These are phyloP conservation scores for Radiomyces spectabilis DNA, from an alignment of 192 early-diverging fungal species.

Conservation along the genomic window DNA sequence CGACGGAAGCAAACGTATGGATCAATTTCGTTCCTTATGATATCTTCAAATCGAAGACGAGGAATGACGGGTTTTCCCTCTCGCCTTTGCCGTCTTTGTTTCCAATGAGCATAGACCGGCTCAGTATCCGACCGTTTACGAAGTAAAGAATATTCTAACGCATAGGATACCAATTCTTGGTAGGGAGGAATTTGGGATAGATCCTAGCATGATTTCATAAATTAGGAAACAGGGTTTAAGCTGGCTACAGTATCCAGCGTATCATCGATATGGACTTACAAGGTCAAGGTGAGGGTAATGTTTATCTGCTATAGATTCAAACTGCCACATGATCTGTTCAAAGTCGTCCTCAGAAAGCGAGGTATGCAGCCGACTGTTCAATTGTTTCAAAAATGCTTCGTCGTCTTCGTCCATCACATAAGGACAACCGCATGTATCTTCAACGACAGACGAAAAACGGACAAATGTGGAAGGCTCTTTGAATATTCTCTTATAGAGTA, in stretches of 20 bases:
- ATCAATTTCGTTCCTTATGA: slow-evolving; percentile 65
- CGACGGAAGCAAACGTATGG: slow-evolving; percentile 97
- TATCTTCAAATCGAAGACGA: slow-evolving; percentile 57
- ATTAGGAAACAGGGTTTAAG: too few species aligned
- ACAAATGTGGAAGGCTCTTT: slow-evolving; percentile 60
- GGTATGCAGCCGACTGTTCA: slow-evolving; percentile 9
- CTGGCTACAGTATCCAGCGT: too few species aligned
- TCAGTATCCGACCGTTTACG: neutral
- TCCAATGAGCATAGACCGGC: slow-evolving; percentile 49
- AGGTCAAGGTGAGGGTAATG: slow-evolving; percentile 17
- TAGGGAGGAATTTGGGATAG: slow-evolving; percentile 4
- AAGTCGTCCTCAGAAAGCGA: slow-evolving; percentile 53
- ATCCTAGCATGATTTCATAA: too few species aligned
- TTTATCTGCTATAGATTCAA: slow-evolving; percentile 64
- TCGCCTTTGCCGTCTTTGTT: slow-evolving; percentile 32
- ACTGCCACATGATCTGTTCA: slow-evolving; percentile 59
- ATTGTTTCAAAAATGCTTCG: slow-evolving; percentile 44
- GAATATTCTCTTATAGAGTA: slow-evolving; percentile 55
- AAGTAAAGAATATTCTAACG: slow-evolving; percentile 9
- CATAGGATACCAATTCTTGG: neutral
- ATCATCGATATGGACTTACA: too few species aligned
- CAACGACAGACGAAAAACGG: slow-evolving; percentile 68
- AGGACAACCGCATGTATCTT: slow-evolving; percentile 64
- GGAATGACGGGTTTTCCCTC: slow-evolving; percentile 49
- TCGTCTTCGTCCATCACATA: slow-evolving; percentile 80